These are phyloP conservation scores for Torulaspora quercuum DNA, from an alignment of 805 yeast genomes.

Conservation along the genomic window DNA sequence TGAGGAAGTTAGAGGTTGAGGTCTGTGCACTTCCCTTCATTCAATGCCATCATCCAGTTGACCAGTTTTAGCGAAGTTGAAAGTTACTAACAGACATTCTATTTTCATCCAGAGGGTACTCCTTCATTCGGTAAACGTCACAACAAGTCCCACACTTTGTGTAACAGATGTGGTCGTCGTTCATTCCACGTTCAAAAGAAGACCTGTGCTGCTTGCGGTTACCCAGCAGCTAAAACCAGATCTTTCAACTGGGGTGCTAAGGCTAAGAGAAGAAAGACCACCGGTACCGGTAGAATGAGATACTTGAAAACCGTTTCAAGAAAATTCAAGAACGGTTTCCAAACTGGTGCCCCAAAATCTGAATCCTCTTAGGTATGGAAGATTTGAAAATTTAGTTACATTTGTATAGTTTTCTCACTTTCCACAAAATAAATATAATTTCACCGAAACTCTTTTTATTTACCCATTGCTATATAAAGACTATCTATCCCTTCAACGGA, in stretches of 20 bases:
- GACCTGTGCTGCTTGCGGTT: conserved; percentile 98
- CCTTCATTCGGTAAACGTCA: conserved; percentile 99
- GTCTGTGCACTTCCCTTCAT: no score
- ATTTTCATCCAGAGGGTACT: conserved; percentile 79
- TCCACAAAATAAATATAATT: conserved; percentile 6
- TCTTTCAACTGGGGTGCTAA: conserved; percentile 98
- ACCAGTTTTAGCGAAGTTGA: no score
- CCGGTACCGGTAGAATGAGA: conserved; percentile 99
- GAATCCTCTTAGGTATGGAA: conserved; percentile 52
- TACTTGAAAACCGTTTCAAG: conserved; percentile 95
- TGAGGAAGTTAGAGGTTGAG: no score
- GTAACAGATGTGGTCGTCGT: conserved; percentile 99
- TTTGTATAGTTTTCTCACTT: conserved; percentile 12
- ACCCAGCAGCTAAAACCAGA: conserved; percentile 99
- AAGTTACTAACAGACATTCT: no score
- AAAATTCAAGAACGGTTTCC: conserved; percentile 99
- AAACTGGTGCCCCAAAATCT: conserved; percentile 67
- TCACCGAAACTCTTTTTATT: conserved; percentile 3
- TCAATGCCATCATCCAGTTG: no score
- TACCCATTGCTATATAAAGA: conserved; percentile 62
- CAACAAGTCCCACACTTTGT: conserved; percentile 98
- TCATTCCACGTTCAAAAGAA: conserved; percentile 99
- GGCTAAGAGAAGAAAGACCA: conserved; percentile 99
- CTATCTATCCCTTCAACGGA: conserved; percentile 80
- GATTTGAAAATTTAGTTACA: no score